Evolutionary conservation across 768 basidiomycete species (phyloP).

Genomic region (Russula dissimulans): DNA sequence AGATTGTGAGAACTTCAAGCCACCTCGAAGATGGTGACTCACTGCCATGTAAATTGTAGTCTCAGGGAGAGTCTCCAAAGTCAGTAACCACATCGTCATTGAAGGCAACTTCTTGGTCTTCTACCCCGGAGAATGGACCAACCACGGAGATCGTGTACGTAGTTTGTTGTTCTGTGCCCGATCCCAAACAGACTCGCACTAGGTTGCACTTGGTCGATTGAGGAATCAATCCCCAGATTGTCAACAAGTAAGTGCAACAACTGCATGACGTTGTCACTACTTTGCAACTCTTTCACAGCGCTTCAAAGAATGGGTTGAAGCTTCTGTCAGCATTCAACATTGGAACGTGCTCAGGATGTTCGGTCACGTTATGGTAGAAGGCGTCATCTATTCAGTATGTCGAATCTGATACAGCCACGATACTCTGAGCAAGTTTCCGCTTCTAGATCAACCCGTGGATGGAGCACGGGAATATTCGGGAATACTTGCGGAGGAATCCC

Average conservation of each 20-base stretch:
- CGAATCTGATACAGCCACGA: no score
- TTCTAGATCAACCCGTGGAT: conserved; percentile 39
- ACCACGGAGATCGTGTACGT: conserved; percentile 31
- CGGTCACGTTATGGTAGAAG: conserved; percentile 30
- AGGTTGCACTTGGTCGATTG: conserved; percentile 8
- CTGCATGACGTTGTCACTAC: not conserved
- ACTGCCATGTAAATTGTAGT: not conserved
- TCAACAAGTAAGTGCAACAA: conserved; percentile 2
- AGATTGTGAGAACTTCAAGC: not conserved
- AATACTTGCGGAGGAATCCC: conserved; percentile 28
- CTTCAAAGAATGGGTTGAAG: conserved; percentile 35
- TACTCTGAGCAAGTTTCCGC: not conserved
- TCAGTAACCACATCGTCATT: conserved; percentile 26
- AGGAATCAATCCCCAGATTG: conserved; percentile 4
- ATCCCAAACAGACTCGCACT: not conserved
- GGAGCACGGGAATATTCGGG: conserved; percentile 33
- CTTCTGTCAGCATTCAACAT: conserved; percentile 36
- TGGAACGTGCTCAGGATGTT: conserved; percentile 32
- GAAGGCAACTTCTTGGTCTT: conserved; percentile 35
- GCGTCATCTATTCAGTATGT: conserved; percentile 15
- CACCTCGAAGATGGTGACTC: not conserved
- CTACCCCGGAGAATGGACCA: conserved; percentile 35
- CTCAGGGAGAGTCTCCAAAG: conserved; percentile 27
- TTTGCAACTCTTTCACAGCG: conserved; percentile 24
- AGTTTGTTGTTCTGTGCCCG: not conserved